Percentiles rank a stretch among this genome's conserved stretches.
Conservation (phyloP, 1,284 basidiomycete species). For the Papiliotrema terrestris region DNA sequence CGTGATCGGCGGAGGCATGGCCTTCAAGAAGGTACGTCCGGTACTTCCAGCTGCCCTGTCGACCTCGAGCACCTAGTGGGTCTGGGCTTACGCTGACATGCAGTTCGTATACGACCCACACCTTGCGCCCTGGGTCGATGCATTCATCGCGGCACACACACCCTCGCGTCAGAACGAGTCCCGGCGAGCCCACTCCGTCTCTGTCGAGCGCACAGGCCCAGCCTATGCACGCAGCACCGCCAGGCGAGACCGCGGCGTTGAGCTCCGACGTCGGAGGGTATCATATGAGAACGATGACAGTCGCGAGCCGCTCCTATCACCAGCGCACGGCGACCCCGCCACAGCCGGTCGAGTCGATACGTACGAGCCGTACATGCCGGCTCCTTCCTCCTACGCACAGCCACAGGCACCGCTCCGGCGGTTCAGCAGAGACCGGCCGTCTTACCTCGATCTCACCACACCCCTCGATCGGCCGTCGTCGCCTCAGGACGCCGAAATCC, state of each 20-base stretch:
- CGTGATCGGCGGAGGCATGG: constrained; percentile 38
- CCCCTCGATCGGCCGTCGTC: constrained; percentile 2
- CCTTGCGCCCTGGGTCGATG: constrained; percentile 38
- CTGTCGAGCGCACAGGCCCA: not conserved
- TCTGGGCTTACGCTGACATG: not conserved
- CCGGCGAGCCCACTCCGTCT: not conserved
- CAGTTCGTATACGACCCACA: constrained; percentile 46
- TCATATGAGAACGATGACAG: not conserved
- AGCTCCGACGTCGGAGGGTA: constrained; percentile 7
- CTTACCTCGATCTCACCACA: too few species aligned
- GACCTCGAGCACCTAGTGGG: too few species aligned
- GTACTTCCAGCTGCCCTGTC: not conserved
- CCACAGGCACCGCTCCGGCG: too few species aligned
- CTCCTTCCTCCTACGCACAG: too few species aligned
- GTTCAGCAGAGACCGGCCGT: too few species aligned
- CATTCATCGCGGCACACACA: constrained; percentile 24
- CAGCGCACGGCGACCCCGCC: too few species aligned
- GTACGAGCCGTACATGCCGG: too few species aligned
- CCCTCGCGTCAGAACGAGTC: not conserved
- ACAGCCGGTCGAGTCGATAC: too few species aligned
- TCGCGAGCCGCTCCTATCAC: not conserved
- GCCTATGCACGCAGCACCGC: constrained; percentile 4
- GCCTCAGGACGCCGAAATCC: constrained; percentile 15
- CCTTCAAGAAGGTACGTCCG: constrained; percentile 41
- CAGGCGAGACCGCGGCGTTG: constrained; percentile 4